Conservation (phyloP, 1,284 basidiomycete genomes). For the Ustilago hordei region DNA sequence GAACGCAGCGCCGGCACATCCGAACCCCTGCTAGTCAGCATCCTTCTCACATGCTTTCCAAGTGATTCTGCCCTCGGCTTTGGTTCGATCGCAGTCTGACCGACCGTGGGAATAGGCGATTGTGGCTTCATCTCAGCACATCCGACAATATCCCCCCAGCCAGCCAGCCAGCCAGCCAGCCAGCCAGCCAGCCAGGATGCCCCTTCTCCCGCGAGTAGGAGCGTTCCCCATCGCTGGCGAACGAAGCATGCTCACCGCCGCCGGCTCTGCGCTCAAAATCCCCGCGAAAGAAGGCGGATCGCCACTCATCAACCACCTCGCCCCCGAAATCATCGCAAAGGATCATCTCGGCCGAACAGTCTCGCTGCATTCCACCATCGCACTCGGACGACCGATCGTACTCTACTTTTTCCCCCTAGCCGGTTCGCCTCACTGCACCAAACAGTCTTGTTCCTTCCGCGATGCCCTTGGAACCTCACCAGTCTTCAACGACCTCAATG, state of each 20-base stretch:
- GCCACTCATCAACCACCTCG: conserved; percentile 52
- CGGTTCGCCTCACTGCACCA: conserved; percentile 62
- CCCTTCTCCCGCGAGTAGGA: conserved; percentile 45
- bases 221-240: conserved; percentile 58
- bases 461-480: conserved; percentile 57
- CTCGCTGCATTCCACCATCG: conserved; percentile 61
- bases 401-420: conserved; percentile 65
- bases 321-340: conserved; percentile 57
- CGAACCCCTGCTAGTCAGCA: too few relatives aligned
- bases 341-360: conserved; percentile 55
- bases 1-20: too few relatives aligned
- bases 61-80: too few relatives aligned
- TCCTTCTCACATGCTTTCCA: too few relatives aligned
- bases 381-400: conserved; percentile 56
- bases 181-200: conserved; percentile 16
- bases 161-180: not conserved
- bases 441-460: conserved; percentile 57
- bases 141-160: not conserved
- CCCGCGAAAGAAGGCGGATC: conserved; percentile 48
- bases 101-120: too few relatives aligned
- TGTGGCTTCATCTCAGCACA: not conserved
- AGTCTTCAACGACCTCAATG: conserved; percentile 60
- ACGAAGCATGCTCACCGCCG: conserved; percentile 42
- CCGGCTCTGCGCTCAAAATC: conserved; percentile 37
- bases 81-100: too few relatives aligned